These are phyloP conservation scores for Mycena epipterygia DNA, from an alignment of 768 basidiomycete species.

Conservation along the genomic window DNA sequence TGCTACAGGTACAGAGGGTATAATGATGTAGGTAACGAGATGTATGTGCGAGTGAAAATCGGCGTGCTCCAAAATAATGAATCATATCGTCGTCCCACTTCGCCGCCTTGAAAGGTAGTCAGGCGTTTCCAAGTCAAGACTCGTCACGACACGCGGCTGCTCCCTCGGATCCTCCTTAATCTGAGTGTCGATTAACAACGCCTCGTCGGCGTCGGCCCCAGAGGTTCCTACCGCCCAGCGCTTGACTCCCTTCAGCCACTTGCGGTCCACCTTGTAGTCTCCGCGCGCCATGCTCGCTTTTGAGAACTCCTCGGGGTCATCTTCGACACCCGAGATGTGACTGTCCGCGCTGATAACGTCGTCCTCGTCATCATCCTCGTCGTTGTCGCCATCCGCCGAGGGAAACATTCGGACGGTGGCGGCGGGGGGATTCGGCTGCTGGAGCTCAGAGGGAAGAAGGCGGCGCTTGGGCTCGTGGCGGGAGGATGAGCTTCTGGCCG, in stretches of 20 bases:
- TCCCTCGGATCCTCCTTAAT: not conserved
- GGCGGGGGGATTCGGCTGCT: not conserved
- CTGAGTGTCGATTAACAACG: not conserved
- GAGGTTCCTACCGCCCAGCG: not conserved
- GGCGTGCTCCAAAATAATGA: too few species aligned
- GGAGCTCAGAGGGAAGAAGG: not conserved
- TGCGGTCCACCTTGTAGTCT: not conserved
- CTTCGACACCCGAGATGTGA: not conserved
- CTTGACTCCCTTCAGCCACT: not conserved
- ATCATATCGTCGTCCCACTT: too few species aligned
- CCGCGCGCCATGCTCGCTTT: not conserved
- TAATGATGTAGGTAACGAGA: too few species aligned
- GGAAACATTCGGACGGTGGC: too few species aligned
- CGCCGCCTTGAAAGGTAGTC: conserved; percentile 13
- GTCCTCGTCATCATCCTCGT: not conserved
- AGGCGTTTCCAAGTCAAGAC: not conserved
- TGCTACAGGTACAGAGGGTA: too few species aligned
- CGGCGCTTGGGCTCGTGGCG: conserved; percentile 4
- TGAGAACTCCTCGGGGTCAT: not conserved
- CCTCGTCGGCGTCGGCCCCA: not conserved
- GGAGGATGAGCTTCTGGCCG: not conserved
- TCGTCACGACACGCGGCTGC: conserved; percentile 1
- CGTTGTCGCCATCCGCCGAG: too few species aligned
- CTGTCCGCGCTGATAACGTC: conserved; percentile 1
- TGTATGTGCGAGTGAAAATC: too few species aligned